These are phyloP conservation scores for Isatis tinctoria DNA, from an alignment of 345 rosid genomes.

Conservation along the genomic window DNA sequence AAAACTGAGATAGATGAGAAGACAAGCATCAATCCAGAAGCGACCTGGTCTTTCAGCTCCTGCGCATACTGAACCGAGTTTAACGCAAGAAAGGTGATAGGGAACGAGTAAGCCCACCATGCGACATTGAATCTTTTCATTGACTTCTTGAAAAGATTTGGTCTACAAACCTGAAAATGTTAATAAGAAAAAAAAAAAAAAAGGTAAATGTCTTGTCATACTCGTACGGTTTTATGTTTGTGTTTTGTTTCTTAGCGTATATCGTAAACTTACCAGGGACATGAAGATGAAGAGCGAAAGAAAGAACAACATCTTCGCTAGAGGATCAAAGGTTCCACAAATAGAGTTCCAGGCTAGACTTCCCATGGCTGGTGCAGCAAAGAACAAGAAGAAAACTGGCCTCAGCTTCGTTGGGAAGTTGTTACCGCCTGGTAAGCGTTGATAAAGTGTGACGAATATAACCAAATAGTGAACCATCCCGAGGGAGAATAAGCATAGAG, in stretches of 20 bases:
- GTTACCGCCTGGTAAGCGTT: slow-evolving; percentile 45
- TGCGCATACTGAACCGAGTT: slow-evolving; percentile 51
- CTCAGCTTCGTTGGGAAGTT: slow-evolving; percentile 41
- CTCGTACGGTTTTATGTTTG: not conserved
- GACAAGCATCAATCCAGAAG: slow-evolving; percentile 39
- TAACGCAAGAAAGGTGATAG: slow-evolving; percentile 52
- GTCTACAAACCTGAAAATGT: slow-evolving; percentile 52
- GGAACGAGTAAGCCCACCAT: slow-evolving; percentile 72
- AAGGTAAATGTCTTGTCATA: not conserved
- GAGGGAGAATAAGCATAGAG: slow-evolving; percentile 56
- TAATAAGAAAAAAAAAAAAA: not conserved
- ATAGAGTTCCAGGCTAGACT: slow-evolving; percentile 70
- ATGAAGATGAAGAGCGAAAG: slow-evolving; percentile 54
- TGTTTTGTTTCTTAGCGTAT: not conserved
- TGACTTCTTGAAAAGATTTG: slow-evolving; percentile 59
- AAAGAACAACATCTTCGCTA: slow-evolving; percentile 57
- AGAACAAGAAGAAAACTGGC: slow-evolving; percentile 66
- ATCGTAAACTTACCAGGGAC: slow-evolving; percentile 44
- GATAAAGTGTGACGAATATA: slow-evolving; percentile 71
- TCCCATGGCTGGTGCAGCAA: slow-evolving; percentile 65
- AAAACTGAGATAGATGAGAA: slow-evolving; percentile 45
- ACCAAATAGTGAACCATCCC: slow-evolving; percentile 66
- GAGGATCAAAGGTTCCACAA: slow-evolving; percentile 41
- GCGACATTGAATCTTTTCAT: slow-evolving; percentile 60
- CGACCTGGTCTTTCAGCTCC: slow-evolving; percentile 36